Evolutionary conservation across 202 grass and related monocot species (phyloP).

Genomic region (Bolboschoenoplectus hybrid): DNA sequence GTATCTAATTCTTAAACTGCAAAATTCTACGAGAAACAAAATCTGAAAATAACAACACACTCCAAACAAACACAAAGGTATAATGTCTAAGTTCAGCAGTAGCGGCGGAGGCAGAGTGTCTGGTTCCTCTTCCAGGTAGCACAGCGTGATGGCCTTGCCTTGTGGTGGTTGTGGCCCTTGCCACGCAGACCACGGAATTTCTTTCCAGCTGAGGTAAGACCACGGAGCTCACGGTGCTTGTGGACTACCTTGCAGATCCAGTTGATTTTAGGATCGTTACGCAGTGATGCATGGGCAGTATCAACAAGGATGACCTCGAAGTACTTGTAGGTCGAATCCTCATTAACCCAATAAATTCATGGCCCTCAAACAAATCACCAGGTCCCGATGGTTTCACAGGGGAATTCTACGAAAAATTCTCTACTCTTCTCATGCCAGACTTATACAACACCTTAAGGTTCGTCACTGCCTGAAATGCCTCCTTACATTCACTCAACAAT

Average conservation of each 20-base stretch:
- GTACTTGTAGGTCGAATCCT: conserved; percentile 46
- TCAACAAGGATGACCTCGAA: conserved; percentile 81
- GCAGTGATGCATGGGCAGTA: conserved; percentile 60
- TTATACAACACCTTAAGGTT: too few species aligned
- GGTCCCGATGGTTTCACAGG: too few species aligned
- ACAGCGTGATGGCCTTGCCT: conserved; percentile 65
- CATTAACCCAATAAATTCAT: too few species aligned
- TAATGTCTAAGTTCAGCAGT: conserved; percentile 28
- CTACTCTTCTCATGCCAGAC: too few species aligned
- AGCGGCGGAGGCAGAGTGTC: conserved; percentile 57
- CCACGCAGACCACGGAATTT: conserved; percentile 78
- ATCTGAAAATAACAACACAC: conserved; percentile 16
- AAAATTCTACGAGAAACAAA: conserved; percentile 31
- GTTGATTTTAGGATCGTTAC: conserved; percentile 73
- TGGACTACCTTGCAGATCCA: conserved; percentile 75
- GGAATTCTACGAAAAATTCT: too few species aligned
- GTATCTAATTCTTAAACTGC: conserved; percentile 25
- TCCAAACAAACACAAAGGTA: conserved; percentile 25
- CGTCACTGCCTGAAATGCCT: too few species aligned
- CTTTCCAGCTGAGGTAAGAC: conserved; percentile 84
- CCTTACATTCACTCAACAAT: too few species aligned
- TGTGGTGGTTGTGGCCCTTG: conserved; percentile 60
- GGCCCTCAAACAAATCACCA: too few species aligned
- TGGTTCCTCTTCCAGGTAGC: conserved; percentile 90
- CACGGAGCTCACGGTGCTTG: conserved; percentile 81